Base-by-base conservation (phyloP, 192 early-diverging fungal genomes). In the Cladochytrium replicatum region DNA sequence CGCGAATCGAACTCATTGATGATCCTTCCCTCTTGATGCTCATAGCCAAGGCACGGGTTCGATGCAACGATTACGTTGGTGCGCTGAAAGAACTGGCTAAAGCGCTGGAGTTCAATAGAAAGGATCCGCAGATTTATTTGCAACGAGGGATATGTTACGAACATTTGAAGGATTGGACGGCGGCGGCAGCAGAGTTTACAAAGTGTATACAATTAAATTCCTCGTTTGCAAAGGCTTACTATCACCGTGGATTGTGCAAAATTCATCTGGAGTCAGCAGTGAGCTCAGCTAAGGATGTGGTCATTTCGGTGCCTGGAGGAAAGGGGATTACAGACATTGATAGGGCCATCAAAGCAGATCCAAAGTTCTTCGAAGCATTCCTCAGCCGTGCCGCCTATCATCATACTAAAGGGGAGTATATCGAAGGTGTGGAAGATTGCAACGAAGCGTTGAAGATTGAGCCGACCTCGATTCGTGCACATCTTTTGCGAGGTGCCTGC, bases 121-220 rank as follows among this genome's bases (percentile, higher is more conserved):
- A 57, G 15, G 74, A 77, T 19, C 68, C 74, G 4, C 64, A 77
- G 48, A 71, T 77, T 9, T 69, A 66, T 37, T 58, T 77, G n/a
- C 74, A 70, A 21, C 48, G 60, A 21, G 75, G 75, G n/a, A 70
- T 77, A 8, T 73, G 70, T 42, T 71, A 63, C 53, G 68, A 71
- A 40, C 55, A 62, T 39, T 43, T 77, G 22, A 50, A 63, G 41
- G 58, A 71, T 32, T 74, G 60, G 55, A 9, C 42, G 1, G 48
- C 58, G n/a, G 75, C 75, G 13, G 19, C 48, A 0, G 37, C 40
- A 21, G 69, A 72, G 34, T 72, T 71, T 34, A 55, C 68, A 23
- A 60, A 52, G 26, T 71, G 70, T 32, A 56, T 77, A 17, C 21
- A 25, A 0, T 38, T 68, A 11, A 63, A 52, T 22, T 60, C 75